These are phyloP conservation scores for Mariannaea elegans DNA, from an alignment of 2,329 filamentous ascomycete genomes.

Conservation along the genomic window DNA sequence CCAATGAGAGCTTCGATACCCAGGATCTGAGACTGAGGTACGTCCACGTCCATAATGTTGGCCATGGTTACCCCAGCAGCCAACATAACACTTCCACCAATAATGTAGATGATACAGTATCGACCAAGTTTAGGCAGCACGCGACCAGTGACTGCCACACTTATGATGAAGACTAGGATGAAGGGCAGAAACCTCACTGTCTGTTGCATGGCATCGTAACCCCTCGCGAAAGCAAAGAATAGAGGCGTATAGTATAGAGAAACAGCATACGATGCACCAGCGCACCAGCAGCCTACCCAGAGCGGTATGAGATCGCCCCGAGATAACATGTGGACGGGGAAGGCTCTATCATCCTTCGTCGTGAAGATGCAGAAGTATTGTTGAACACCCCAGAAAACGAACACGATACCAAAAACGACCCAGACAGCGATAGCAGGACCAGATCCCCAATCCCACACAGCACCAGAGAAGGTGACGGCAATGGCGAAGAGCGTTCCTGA, in stretches of 20 bases:
- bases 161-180: constrained; percentile 49
- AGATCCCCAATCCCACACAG: constrained; percentile 57
- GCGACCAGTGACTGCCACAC: constrained; percentile 47
- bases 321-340: constrained; percentile 29
- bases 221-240: constrained; percentile 61
- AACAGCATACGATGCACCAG: constrained; percentile 49
- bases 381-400: constrained; percentile 55
- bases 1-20: constrained; percentile 44
- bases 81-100: constrained; percentile 39
- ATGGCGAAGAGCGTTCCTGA: constrained; percentile 53
- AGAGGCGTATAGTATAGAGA: constrained; percentile 63
- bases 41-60: constrained; percentile 33
- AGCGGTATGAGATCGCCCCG: constrained; percentile 51
- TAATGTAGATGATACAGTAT: constrained; percentile 48
- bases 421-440: constrained; percentile 56
- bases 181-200: constrained; percentile 54
- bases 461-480: constrained; percentile 60
- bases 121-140: constrained; percentile 49
- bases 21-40: constrained; percentile 41
- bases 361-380: constrained; percentile 58
- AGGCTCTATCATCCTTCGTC: constrained; percentile 42
- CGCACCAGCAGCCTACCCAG: constrained; percentile 50
- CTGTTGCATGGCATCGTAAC: constrained; percentile 51
- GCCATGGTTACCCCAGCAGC: constrained; percentile 39
- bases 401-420: constrained; percentile 53